These are phyloP conservation scores for Apiotrichum porosum DNA, from an alignment of 1,284 basidiomycete genomes.

Conservation along the genomic window DNA sequence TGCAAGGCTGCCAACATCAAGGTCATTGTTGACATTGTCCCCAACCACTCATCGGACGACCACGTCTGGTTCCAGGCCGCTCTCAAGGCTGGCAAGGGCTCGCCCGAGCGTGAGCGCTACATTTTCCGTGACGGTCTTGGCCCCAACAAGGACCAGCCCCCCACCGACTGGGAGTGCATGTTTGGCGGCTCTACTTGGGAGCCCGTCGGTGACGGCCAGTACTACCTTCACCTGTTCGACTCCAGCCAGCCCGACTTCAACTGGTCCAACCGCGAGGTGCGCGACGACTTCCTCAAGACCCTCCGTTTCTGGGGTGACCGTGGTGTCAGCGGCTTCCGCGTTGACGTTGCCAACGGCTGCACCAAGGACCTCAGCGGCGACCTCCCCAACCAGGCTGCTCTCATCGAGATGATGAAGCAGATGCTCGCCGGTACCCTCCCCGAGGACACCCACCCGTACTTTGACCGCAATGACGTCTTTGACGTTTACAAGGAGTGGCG, in stretches of 20 bases:
- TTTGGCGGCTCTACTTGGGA: slow-evolving; percentile 73
- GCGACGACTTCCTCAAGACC: slow-evolving; percentile 60
- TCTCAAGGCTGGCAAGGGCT: slow-evolving; percentile 54
- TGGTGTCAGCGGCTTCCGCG: slow-evolving; percentile 68
- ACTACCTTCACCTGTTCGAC: slow-evolving; percentile 68
- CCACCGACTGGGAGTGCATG: slow-evolving; percentile 67
- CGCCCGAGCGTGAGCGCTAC: slow-evolving; percentile 67
- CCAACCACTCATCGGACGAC: slow-evolving; percentile 75
- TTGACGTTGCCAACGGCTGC: slow-evolving; percentile 39
- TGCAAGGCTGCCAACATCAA: slow-evolving; percentile 65
- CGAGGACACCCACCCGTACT: slow-evolving; percentile 25
- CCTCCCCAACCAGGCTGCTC: slow-evolving; percentile 11
- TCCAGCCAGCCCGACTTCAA: slow-evolving; percentile 71
- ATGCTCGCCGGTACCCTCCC: slow-evolving; percentile 20
- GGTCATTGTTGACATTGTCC: slow-evolving; percentile 72
- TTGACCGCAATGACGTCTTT: slow-evolving; percentile 36
- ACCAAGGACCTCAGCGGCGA: slow-evolving; percentile 24
- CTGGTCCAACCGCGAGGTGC: slow-evolving; percentile 65
- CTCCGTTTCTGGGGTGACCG: slow-evolving; percentile 70
- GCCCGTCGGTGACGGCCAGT: slow-evolving; percentile 63
- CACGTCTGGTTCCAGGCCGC: slow-evolving; percentile 71
- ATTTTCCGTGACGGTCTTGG: slow-evolving; percentile 60
- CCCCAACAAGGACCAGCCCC: slow-evolving; percentile 55
- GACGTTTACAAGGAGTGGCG: slow-evolving; percentile 40
- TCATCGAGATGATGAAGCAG: slow-evolving; percentile 7